phyloP scores from a whole-genome alignment of 768 basidiomycete genomes.

The Tephrocybe sp. region DNA sequence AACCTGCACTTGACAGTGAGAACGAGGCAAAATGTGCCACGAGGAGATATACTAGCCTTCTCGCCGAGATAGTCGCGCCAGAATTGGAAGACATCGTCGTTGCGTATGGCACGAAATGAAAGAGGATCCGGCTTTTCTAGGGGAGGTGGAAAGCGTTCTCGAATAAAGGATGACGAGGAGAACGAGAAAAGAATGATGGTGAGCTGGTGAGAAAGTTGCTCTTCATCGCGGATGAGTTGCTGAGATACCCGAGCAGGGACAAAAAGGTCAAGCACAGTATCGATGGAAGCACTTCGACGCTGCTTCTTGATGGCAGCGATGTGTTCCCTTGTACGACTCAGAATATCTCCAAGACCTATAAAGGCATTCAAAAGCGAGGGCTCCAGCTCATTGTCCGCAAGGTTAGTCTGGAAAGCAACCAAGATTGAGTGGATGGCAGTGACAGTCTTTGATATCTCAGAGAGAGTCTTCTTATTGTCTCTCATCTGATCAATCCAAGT shows the following conservation, averaged over 20 bases:
- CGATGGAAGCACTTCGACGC: slow-evolving; percentile 7
- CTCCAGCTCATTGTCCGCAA: slow-evolving; percentile 11
- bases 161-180: slow-evolving; percentile 14
- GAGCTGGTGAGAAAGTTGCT: slow-evolving; percentile 17
- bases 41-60: slow-evolving; percentile 15
- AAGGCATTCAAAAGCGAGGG: slow-evolving; percentile 17
- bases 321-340: slow-evolving; percentile 18
- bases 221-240: slow-evolving; percentile 15
- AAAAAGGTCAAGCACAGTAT: slow-evolving; percentile 8
- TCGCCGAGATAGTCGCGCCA: slow-evolving; percentile 25
- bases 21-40: not conserved
- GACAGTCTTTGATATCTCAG: slow-evolving; percentile 12
- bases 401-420: slow-evolving; percentile 10
- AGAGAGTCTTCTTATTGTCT: slow-evolving; percentile 17
- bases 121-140: not conserved
- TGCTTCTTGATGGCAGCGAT: slow-evolving; percentile 1
- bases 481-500: slow-evolving; percentile 18
- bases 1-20: slow-evolving; percentile 4
- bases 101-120: slow-evolving; percentile 3
- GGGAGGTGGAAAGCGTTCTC: not conserved
- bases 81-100: slow-evolving; percentile 18
- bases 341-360: slow-evolving; percentile 18
- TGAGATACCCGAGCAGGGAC: slow-evolving; percentile 13
- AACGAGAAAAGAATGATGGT: slow-evolving; percentile 17
- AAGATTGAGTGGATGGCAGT: slow-evolving; percentile 14